Evolutionary conservation across 192 early-diverging fungal genomes (phyloP).

Genomic region (Radiomyces spectabilis): DNA sequence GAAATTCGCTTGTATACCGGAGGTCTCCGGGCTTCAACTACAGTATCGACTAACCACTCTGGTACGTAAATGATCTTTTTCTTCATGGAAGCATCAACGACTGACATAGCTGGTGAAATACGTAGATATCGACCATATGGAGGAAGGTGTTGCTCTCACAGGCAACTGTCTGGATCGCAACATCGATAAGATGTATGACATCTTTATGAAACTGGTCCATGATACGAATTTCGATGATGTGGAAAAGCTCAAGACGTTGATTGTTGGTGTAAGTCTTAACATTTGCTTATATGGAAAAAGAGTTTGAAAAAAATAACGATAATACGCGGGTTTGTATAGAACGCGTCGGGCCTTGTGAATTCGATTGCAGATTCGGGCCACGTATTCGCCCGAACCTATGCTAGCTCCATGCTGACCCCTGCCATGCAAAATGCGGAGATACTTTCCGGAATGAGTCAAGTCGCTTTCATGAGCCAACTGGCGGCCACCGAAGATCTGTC

Average conservation of each 20-base stretch:
- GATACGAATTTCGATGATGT: constrained; percentile 65
- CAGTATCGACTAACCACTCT: constrained; percentile 55
- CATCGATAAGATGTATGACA: constrained; percentile 60
- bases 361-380: constrained; percentile 79
- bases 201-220: constrained; percentile 65
- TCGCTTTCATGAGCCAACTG: constrained; percentile 73
- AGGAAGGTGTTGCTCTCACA: constrained; percentile 54
- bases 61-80: too few relatives aligned
- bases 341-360: constrained; percentile 67
- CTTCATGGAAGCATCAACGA: too few relatives aligned
- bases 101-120: too few relatives aligned
- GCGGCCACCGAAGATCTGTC: constrained; percentile 54
- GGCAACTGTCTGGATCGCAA: constrained; percentile 71
- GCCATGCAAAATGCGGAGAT: constrained; percentile 41
- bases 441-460: constrained; percentile 57
- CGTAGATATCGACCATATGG: constrained; percentile 49
- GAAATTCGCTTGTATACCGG: constrained; percentile 78
- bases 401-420: constrained; percentile 52
- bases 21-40: constrained; percentile 63
- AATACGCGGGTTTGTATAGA: constrained; percentile 22
- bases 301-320: not conserved
- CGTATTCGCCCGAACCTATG: constrained; percentile 65
- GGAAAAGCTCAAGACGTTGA: constrained; percentile 66
- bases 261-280: constrained; percentile 42
- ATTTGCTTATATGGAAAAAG: not conserved